Evolutionary conservation across 441 rosid genomes (phyloP).

Genomic region (Gossypium trilobum): DNA sequence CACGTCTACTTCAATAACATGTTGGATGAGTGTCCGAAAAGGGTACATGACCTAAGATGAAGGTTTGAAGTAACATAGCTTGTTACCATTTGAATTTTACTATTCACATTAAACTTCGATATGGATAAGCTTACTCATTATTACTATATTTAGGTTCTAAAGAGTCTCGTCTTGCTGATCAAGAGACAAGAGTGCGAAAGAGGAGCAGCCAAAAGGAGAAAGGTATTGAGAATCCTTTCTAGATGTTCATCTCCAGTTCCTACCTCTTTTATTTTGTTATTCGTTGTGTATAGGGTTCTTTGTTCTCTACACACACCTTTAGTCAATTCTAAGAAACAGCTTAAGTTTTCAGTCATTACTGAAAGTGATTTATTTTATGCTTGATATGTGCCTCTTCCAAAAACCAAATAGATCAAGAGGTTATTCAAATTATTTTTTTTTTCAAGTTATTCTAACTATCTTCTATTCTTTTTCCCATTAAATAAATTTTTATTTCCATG

Average conservation of each 20-base stretch:
- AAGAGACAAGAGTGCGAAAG: conserved; percentile 35
- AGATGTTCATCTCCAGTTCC: background rate
- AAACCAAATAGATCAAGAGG: too few species aligned
- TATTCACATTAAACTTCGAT: background rate
- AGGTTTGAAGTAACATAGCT: background rate
- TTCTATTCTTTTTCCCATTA: too few species aligned
- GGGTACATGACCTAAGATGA: background rate
- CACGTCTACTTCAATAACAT: background rate
- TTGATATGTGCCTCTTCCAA: too few species aligned
- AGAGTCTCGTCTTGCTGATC: conserved; percentile 24
- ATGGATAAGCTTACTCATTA: background rate
- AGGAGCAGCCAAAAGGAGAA: conserved; percentile 47
- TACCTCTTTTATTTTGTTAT: background rate
- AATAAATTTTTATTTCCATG: too few species aligned
- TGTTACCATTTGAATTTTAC: background rate
- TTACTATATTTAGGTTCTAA: conserved; percentile 34
- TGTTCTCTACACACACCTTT: too few species aligned
- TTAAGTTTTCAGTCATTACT: too few species aligned
- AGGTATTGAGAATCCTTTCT: conserved; percentile 37
- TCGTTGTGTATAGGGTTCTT: background rate
- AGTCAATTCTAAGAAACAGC: too few species aligned
- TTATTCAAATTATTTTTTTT: too few species aligned
- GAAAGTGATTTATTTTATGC: too few species aligned
- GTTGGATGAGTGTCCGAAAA: conserved; percentile 1
- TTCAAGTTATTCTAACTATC: too few species aligned